Evolutionary conservation across 2,329 filamentous ascomycete species (phyloP), one percentile per base, ranked within the genome.

Genomic region (Apiospora koreana): DNA sequence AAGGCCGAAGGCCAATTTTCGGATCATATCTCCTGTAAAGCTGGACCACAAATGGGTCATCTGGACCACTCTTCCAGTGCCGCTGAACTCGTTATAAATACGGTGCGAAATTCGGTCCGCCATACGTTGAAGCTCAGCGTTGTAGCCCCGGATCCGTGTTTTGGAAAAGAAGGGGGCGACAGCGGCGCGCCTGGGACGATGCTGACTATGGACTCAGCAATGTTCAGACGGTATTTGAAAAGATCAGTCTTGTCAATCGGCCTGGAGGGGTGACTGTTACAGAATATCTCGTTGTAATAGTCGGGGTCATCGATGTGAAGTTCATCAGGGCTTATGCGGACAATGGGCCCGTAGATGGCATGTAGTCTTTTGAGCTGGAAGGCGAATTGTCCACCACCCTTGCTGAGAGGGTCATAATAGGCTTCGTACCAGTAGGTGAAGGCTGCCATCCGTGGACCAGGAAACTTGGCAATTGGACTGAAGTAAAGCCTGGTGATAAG

Each of bases 151-250:
- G 23, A 76, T 69, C 16, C 70, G 68, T 2, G 23, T 48, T 66
- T 73, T 75, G 68, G 80, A 80, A 74, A 81, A 83, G 65, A 73
- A 75, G 74, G 74, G 45, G n/a, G 68, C 71, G 1, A 75, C 35
- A 3, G 72, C 69, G 65, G 41, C 76, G 74, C 10, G 70, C 62
- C 45, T 73, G 69, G 3, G 69, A 38, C 7, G 70, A 65, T 16
- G 69, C 48, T 0, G 31, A 76, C 71, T 16, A 62, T 68, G 8
- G 74, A 38, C n/a, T 70, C 46, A 12, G 73, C 71, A 9, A 67
- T 67, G 54, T 66, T 45, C 62, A 75, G 70, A 3, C 73, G 71
- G 43, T 71, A 31, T 23, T 70, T 41, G 16, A 72, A 71, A 3
- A 16, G 6, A 3, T 69, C 14, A 9, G 65, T 41, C 65, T 75